These are phyloP conservation scores for Lyophyllum atratum DNA, from an alignment of 768 basidiomycete genomes.

Conservation along the genomic window DNA sequence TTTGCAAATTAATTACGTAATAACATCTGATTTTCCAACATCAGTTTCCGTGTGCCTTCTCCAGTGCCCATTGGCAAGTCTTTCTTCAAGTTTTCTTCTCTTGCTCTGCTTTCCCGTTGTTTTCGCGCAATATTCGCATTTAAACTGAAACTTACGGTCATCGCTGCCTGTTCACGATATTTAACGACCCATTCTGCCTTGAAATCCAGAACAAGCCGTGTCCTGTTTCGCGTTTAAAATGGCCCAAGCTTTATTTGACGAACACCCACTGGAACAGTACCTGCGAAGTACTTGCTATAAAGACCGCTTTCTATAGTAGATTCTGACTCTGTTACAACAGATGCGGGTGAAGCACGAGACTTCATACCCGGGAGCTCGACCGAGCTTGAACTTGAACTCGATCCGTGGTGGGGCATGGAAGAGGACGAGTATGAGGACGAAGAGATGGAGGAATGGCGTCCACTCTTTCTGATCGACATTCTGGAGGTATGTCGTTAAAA, in stretches of 20 bases:
- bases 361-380: conserved; percentile 57
- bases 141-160: not conserved
- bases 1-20: not conserved
- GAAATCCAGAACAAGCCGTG: not conserved
- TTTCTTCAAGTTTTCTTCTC: not conserved
- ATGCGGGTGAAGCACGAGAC: conserved; percentile 58
- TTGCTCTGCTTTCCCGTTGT: not conserved
- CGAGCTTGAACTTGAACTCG: conserved; percentile 40
- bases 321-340: conserved; percentile 29
- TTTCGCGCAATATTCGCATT: not conserved
- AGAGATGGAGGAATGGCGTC: conserved; percentile 36
- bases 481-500: conserved; percentile 38
- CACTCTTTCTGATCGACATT: conserved; percentile 33
- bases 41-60: not conserved
- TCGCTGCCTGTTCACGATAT: conserved; percentile 12
- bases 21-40: not conserved
- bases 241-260: conserved; percentile 79
- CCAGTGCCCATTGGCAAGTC: conserved; percentile 2
- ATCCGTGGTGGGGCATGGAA: conserved; percentile 29
- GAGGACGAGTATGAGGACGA: conserved; percentile 31
- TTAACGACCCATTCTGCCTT: conserved; percentile 13
- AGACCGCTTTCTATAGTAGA: not conserved
- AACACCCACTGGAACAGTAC: conserved; percentile 76
- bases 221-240: conserved; percentile 35
- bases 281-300: conserved; percentile 53